A percentile compares a stretch with the other conserved stretches of the same genome.
Conservation (phyloP, 2,329 filamentous ascomycete species). For the Phoma herbarum region DNA sequence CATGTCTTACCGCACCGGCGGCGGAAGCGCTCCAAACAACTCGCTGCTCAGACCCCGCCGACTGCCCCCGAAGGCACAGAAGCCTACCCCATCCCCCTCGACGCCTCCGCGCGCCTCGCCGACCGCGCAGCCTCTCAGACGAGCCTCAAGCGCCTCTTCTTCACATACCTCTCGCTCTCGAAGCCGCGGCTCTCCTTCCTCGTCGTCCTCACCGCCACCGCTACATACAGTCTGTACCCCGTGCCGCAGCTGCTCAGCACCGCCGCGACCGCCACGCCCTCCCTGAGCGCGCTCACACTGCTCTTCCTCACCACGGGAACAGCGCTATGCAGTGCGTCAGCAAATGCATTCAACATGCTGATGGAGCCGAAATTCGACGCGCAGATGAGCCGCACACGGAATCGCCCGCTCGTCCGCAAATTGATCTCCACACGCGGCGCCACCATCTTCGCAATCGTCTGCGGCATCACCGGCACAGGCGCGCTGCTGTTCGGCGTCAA, state of each 20-base stretch:
- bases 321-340: conserved; percentile 85
- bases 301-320: conserved; percentile 92
- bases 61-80: conserved; percentile 25
- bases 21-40: conserved; percentile 42
- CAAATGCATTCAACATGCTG: conserved; percentile 97
- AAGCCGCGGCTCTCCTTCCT: conserved; percentile 94
- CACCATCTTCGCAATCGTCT: conserved; percentile 78
- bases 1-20: conserved; percentile 49
- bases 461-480: conserved; percentile 73
- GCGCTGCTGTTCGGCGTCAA: conserved; percentile 91
- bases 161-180: conserved; percentile 87
- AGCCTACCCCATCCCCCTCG: conserved; percentile 56
- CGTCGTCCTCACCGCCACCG: conserved; percentile 88
- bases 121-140: conserved; percentile 63
- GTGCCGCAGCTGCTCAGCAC: conserved; percentile 84
- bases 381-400: conserved; percentile 91
- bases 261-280: conserved; percentile 73
- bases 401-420: conserved; percentile 84
- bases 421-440: conserved; percentile 78
- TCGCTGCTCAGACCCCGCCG: conserved; percentile 24
- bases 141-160: conserved; percentile 72
- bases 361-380: conserved; percentile 91
- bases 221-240: conserved; percentile 91
- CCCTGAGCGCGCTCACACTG: conserved; percentile 87
- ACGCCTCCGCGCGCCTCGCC: conserved; percentile 69